Percentiles rank a stretch among this genome's conserved stretches.
Conservation (phyloP, 1,284 basidiomycete genomes). For the Phaffia rhodozyma region DNA sequence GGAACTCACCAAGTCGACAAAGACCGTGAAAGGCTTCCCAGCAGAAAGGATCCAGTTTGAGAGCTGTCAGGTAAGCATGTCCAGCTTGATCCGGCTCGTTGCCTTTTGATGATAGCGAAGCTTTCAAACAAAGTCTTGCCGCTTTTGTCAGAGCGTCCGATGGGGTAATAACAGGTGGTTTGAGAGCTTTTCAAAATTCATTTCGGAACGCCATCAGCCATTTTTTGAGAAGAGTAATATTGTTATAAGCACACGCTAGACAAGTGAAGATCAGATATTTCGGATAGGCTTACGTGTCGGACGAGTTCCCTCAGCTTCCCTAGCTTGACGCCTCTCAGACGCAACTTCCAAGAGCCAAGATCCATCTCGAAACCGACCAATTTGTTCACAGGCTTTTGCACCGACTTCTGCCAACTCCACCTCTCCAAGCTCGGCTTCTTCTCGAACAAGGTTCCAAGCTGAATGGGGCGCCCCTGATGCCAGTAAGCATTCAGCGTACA, state of each 20-base stretch:
- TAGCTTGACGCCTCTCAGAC: constrained; percentile 24
- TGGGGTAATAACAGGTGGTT: background rate
- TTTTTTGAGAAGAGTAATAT: constrained; percentile 24
- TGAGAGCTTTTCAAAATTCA: too few species aligned
- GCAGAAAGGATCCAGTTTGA: constrained; percentile 62
- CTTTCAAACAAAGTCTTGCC: constrained; percentile 46
- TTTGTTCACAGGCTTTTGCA: constrained; percentile 56
- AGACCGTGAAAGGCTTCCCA: constrained; percentile 92
- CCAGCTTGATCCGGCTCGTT: constrained; percentile 61
- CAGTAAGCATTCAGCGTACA: constrained; percentile 66
- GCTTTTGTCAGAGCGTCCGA: background rate
- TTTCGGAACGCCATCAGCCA: constrained; percentile 20
- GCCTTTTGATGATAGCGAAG: constrained; percentile 56
- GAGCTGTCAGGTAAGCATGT: constrained; percentile 56
- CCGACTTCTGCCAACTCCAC: constrained; percentile 65
- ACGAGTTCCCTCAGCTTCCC: background rate
- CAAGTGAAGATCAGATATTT: constrained; percentile 20
- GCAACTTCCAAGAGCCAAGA: constrained; percentile 30
- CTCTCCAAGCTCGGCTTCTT: constrained; percentile 38
- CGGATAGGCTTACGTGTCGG: constrained; percentile 22
- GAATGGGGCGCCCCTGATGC: constrained; percentile 62
- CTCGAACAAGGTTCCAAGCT: constrained; percentile 56
- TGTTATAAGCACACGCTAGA: background rate
- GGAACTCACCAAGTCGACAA: constrained; percentile 58
- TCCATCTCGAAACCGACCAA: constrained; percentile 45